Conservation (phyloP, 2,329 filamentous ascomycete species). For the Paramyrothecium roridum region DNA sequence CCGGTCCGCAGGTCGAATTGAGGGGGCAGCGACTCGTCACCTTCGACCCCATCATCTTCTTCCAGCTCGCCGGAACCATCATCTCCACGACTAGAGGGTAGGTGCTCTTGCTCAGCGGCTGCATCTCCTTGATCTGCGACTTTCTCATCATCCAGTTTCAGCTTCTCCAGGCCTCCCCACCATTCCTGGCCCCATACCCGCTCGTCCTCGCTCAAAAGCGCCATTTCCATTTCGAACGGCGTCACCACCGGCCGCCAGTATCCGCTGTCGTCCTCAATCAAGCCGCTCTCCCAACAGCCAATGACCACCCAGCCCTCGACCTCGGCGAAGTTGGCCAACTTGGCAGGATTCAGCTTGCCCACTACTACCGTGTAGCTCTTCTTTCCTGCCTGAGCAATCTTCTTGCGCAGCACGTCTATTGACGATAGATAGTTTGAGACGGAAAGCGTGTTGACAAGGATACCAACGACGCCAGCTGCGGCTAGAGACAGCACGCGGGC, state of each 20-base stretch:
- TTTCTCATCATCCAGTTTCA: slow-evolving; percentile 43
- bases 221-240: slow-evolving; percentile 86
- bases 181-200: slow-evolving; percentile 85
- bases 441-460: slow-evolving; percentile 91
- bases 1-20: slow-evolving; percentile 92
- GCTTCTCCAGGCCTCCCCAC: slow-evolving; percentile 78
- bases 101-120: slow-evolving; percentile 8
- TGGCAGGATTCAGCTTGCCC: slow-evolving; percentile 92
- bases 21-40: slow-evolving; percentile 74
- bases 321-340: slow-evolving; percentile 94
- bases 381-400: slow-evolving; percentile 79
- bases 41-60: slow-evolving; percentile 44
- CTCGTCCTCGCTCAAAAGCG: slow-evolving; percentile 69
- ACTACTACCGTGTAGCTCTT: slow-evolving; percentile 97
- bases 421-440: slow-evolving; percentile 87
- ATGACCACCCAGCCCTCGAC: slow-evolving; percentile 96
- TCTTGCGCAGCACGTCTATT: slow-evolving; percentile 67
- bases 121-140: slow-evolving; percentile 18
- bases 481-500: slow-evolving; percentile 78
- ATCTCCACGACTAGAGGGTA: slow-evolving; percentile 13
- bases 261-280: slow-evolving; percentile 77
- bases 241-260: slow-evolving; percentile 90
- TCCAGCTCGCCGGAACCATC: slow-evolving; percentile 22
- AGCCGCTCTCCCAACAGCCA: slow-evolving; percentile 94
- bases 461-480: slow-evolving; percentile 82